Conservation (phyloP, 2,329 filamentous ascomycete species). For the Monilinia polystroma region DNA sequence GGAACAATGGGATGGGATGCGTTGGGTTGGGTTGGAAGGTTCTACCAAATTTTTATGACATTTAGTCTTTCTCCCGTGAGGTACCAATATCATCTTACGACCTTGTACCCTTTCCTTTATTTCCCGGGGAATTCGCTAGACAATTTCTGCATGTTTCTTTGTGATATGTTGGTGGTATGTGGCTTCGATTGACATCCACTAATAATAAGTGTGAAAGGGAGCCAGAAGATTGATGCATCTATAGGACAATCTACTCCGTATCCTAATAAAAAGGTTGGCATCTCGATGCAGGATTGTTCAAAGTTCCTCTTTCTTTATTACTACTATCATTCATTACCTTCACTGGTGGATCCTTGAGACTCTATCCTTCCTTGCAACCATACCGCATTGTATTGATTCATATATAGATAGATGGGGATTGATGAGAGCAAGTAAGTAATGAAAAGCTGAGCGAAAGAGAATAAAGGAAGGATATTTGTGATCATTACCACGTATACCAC, state of each 20-base stretch:
- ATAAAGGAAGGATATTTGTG: background rate
- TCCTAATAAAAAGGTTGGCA: background rate
- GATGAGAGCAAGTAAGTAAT: background rate
- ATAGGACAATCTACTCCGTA: background rate
- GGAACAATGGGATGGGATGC: too few relatives aligned
- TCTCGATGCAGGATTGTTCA: background rate
- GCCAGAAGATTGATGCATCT: background rate
- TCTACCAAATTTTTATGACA: background rate
- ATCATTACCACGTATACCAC: constrained; percentile 7
- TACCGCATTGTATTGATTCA: background rate
- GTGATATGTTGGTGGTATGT: constrained; percentile 17
- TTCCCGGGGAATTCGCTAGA: constrained; percentile 4
- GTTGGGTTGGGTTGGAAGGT: background rate
- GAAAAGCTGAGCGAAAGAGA: background rate
- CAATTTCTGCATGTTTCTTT: constrained; percentile 6
- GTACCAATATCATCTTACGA: constrained; percentile 1
- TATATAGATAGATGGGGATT: too few relatives aligned
- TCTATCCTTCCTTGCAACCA: background rate
- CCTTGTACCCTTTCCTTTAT: background rate
- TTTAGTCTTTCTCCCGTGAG: constrained; percentile 1
- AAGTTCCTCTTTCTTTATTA: background rate
- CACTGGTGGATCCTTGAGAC: background rate
- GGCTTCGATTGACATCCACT: constrained; percentile 17
- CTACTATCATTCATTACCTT: background rate
- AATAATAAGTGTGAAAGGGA: constrained; percentile 8